A percentile compares a stretch with the other conserved stretches of the same genome.
Conservation (phyloP, 257 asterid genomes). For the Solanum chmielewskii region DNA sequence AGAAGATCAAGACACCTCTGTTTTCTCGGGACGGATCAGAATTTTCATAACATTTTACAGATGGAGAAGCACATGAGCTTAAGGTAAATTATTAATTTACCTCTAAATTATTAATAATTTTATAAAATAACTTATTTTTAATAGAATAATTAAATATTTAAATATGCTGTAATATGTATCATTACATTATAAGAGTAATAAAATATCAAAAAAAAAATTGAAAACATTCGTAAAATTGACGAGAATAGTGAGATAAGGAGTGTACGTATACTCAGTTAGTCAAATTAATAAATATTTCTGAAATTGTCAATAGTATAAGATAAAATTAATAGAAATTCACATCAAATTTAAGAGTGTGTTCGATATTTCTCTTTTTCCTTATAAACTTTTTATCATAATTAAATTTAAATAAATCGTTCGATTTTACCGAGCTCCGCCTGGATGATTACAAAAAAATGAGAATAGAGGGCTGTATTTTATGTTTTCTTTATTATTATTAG, state of each 20-base stretch:
- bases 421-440: background rate
- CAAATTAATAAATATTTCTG: too few relatives aligned
- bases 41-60: too few relatives aligned
- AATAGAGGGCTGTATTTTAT: background rate
- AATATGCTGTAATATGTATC: too few relatives aligned
- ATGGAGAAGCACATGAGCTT: too few relatives aligned
- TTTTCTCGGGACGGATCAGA: background rate
- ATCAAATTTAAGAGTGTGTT: fast-evolving
- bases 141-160: fast-evolving
- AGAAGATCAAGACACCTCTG: background rate
- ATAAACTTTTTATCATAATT: too few relatives aligned
- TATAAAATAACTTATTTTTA: too few relatives aligned
- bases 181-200: too few relatives aligned
- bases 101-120: fast-evolving
- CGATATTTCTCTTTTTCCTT: fast-evolving
- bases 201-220: fast-evolving
- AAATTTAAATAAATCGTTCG: too few relatives aligned
- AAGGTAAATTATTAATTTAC: too few relatives aligned
- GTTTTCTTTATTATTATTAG: background rate
- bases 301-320: too few relatives aligned
- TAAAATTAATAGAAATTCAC: too few relatives aligned
- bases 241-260: fast-evolving
- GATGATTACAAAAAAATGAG: background rate
- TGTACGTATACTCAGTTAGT: too few relatives aligned
- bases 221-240: fast-evolving